These are phyloP conservation scores for Rugosomyces carneus DNA, from an alignment of 1,284 basidiomycete species.

Conservation along the genomic window DNA sequence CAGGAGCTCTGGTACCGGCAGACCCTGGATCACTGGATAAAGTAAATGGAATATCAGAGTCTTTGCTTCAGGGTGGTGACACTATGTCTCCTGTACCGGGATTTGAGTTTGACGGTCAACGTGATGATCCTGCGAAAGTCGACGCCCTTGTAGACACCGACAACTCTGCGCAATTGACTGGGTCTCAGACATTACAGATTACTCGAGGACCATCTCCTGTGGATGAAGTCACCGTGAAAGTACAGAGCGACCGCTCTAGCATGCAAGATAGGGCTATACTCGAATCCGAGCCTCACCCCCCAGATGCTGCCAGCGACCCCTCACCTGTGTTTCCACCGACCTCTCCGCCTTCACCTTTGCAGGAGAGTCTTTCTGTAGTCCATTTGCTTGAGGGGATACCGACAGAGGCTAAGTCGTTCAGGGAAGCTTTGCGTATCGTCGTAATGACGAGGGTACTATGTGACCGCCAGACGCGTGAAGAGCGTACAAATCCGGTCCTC, in stretches of 20 bases:
- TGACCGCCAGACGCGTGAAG: slow-evolving; percentile 54
- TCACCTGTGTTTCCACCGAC: slow-evolving; percentile 11
- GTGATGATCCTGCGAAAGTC: not conserved
- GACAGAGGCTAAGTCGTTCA: slow-evolving; percentile 37
- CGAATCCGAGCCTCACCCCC: not conserved
- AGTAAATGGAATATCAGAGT: not conserved
- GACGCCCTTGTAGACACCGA: not conserved
- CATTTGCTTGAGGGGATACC: slow-evolving; percentile 30
- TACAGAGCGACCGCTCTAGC: not conserved
- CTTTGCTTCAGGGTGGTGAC: not conserved
- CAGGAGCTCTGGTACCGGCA: not conserved
- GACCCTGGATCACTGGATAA: not conserved
- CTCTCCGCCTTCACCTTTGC: slow-evolving; percentile 6
- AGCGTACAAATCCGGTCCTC: slow-evolving; percentile 57
- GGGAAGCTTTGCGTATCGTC: slow-evolving; percentile 55
- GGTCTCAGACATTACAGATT: not conserved
- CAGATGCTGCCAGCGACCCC: not conserved
- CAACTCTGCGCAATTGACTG: not conserved
- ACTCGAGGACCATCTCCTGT: not conserved
- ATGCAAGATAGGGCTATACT: not conserved
- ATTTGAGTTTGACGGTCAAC: not conserved
- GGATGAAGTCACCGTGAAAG: not conserved
- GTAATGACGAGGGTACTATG: slow-evolving; percentile 52
- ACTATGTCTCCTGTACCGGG: not conserved
- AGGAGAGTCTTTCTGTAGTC: slow-evolving; percentile 1